Percentiles rank a stretch among this genome's conserved stretches.
These are phyloP conservation scores for Apiospora malaysiana DNA, from an alignment of 2,329 filamentous ascomycete genomes.

Conservation along the genomic window DNA sequence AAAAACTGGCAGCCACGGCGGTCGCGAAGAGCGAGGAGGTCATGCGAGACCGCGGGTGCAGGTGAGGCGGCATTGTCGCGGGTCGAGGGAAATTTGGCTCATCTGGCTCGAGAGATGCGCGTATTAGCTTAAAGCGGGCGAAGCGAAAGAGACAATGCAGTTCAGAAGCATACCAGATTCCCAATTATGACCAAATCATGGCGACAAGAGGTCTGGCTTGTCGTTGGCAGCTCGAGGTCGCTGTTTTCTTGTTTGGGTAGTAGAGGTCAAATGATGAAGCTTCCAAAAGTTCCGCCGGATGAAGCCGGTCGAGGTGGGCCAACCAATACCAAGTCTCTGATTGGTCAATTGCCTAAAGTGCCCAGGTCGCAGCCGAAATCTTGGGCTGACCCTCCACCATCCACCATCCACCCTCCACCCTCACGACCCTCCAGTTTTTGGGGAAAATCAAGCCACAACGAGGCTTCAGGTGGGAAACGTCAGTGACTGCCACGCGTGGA, in stretches of 20 bases:
- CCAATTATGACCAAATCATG: slow-evolving; percentile 17
- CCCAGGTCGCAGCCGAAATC: slow-evolving; percentile 2
- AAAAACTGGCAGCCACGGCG: slow-evolving; percentile 87
- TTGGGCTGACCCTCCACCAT: slow-evolving; percentile 1
- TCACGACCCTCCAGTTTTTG: too few relatives aligned
- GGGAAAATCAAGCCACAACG: neutral
- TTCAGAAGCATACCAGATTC: slow-evolving; percentile 4
- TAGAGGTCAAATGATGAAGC: neutral
- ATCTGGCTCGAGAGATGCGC: neutral
- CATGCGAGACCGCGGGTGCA: slow-evolving; percentile 91
- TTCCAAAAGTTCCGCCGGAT: neutral
- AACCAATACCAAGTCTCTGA: neutral
- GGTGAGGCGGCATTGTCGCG: slow-evolving; percentile 75
- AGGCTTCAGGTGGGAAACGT: neutral
- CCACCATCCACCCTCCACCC: too few relatives aligned
- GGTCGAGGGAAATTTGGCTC: slow-evolving; percentile 13
- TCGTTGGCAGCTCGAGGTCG: slow-evolving; percentile 3
- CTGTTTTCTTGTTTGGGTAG: neutral
- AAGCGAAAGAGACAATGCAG: neutral
- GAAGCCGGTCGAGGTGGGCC: slow-evolving; percentile 3
- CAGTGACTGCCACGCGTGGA: too few relatives aligned
- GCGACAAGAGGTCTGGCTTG: neutral
- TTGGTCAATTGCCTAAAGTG: neutral
- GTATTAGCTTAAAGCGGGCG: slow-evolving; percentile 1
- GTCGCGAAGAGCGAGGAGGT: slow-evolving; percentile 94